Conservation (phyloP, 495 filamentous ascomycete species). For the Filosporella fistucella region DNA sequence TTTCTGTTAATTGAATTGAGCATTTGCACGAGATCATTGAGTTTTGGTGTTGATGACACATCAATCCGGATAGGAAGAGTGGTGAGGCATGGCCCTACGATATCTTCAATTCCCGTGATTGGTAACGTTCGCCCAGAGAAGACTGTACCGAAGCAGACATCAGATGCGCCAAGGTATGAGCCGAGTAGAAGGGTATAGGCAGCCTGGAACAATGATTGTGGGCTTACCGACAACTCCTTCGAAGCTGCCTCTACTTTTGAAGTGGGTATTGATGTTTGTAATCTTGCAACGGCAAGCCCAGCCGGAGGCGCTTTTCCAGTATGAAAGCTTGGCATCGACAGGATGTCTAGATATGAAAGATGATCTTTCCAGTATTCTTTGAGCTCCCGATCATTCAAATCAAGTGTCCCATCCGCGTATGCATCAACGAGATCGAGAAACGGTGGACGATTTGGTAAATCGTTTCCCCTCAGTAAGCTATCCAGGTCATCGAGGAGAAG, state of each 20-base stretch:
- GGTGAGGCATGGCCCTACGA: slow-evolving; percentile 68
- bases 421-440: slow-evolving; percentile 43
- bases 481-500: slow-evolving; percentile 61
- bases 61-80: slow-evolving; percentile 64
- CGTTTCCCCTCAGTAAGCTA: slow-evolving; percentile 27
- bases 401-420: slow-evolving; percentile 25
- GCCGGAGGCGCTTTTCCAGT: slow-evolving; percentile 12
- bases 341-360: slow-evolving; percentile 38
- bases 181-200: slow-evolving; percentile 62
- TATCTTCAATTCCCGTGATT: slow-evolving; percentile 58
- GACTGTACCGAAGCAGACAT: slow-evolving; percentile 71
- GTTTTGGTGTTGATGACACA: slow-evolving; percentile 36
- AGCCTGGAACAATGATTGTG: slow-evolving; percentile 68
- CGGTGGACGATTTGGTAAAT: slow-evolving; percentile 37
- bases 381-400: slow-evolving; percentile 23
- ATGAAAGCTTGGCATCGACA: slow-evolving; percentile 39
- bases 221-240: slow-evolving; percentile 25
- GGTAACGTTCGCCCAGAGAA: slow-evolving; percentile 70
- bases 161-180: slow-evolving; percentile 54
- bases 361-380: slow-evolving; percentile 52
- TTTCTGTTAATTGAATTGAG: slow-evolving; percentile 57
- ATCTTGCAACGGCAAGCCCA: slow-evolving; percentile 12
- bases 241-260: slow-evolving; percentile 24
- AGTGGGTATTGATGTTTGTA: slow-evolving; percentile 15
- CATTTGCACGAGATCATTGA: slow-evolving; percentile 51